Evolutionary conservation across 2,329 filamentous ascomycete species (phyloP).

Genomic region (Cordyceps cateniannulata): DNA sequence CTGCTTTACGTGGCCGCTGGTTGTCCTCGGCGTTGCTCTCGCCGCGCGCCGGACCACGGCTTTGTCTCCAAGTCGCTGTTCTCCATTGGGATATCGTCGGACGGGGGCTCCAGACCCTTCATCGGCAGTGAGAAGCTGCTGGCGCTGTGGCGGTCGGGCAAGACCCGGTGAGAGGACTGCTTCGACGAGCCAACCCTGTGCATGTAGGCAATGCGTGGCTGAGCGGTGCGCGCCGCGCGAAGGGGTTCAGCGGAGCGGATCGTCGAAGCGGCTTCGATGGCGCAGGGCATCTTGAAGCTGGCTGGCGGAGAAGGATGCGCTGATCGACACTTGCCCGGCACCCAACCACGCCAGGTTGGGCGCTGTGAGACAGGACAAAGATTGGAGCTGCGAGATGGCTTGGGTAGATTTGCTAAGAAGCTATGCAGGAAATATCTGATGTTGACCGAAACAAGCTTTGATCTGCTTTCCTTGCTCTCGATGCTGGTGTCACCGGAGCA

Average conservation of each 20-base stretch:
- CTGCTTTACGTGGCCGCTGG: not conserved
- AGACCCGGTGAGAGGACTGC: not conserved
- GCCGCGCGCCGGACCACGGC: not conserved
- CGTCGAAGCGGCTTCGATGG: no score
- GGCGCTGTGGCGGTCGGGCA: not conserved
- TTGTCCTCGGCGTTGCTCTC: not conserved
- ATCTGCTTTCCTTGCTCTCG: not conserved
- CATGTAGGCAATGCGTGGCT: not conserved
- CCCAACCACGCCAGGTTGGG: not conserved
- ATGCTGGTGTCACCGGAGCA: no score
- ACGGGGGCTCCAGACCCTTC: not conserved
- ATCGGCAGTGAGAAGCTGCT: not conserved
- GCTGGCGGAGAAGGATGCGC: no score
- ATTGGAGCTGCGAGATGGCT: not conserved
- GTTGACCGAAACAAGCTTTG: not conserved
- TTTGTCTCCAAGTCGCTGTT: not conserved
- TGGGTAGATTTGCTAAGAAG: not conserved
- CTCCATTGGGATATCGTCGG: not conserved
- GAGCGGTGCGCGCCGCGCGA: no score
- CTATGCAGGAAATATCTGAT: not conserved
- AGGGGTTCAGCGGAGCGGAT: no score
- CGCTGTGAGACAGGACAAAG: not conserved
- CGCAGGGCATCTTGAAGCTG: no score
- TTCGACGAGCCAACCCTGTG: not conserved
- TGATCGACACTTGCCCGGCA: not conserved